Conservation (phyloP, 2,329 filamentous ascomycete genomes). For the Penicillium sp. region DNA sequence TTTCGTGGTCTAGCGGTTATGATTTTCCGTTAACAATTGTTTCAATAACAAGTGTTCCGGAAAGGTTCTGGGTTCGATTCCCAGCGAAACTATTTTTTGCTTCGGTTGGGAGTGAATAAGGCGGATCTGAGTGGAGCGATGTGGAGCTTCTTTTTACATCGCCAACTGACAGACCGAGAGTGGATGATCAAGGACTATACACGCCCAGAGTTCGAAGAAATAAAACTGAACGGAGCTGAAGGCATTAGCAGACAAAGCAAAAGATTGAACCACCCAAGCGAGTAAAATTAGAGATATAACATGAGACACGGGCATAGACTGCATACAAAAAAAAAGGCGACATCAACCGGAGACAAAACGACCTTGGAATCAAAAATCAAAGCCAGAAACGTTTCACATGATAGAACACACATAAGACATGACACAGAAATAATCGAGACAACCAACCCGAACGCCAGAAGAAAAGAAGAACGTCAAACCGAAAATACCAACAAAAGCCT, state of each 20-base stretch:
- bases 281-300: slow-evolving; percentile 3
- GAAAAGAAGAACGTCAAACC: background rate
- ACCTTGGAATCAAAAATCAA: background rate
- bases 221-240: background rate
- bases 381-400: background rate
- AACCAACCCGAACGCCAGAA: slow-evolving; percentile 6
- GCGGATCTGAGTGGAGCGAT: background rate
- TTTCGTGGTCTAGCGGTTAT: slow-evolving; percentile 14
- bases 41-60: slow-evolving; percentile 2
- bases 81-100: slow-evolving; percentile 12
- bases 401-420: background rate
- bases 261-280: background rate
- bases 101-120: background rate
- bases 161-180: background rate
- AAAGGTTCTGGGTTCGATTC: slow-evolving; percentile 15
- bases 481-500: background rate
- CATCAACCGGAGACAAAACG: background rate
- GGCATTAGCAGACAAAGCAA: background rate
- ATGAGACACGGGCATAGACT: slow-evolving; percentile 2
- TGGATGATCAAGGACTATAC: background rate
- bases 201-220: background rate
- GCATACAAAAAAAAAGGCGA: background rate
- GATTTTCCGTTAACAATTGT: slow-evolving; percentile 15
- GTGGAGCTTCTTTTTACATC: background rate
- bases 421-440: slow-evolving; percentile 1